Percentiles rank a stretch among this genome's conserved stretches.
Conservation (phyloP, 1,284 basidiomycete genomes). For the Ustilago nuda region DNA sequence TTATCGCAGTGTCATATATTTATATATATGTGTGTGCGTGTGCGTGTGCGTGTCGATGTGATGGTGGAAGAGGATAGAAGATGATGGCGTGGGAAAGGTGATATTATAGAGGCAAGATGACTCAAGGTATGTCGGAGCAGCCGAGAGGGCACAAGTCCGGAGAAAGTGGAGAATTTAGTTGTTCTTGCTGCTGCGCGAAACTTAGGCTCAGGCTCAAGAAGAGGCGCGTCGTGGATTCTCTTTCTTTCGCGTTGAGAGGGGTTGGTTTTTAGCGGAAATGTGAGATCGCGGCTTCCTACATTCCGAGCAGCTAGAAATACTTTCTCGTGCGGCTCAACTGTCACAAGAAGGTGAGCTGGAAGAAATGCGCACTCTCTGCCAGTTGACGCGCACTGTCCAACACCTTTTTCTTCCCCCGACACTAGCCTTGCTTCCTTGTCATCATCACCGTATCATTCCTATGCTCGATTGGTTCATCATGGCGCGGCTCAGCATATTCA, state of each 20-base stretch:
- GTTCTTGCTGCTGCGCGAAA: background rate
- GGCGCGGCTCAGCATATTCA: background rate
- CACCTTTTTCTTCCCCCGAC: background rate
- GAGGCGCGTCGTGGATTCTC: constrained; percentile 27
- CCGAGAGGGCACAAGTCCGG: background rate
- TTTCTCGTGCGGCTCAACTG: constrained; percentile 24
- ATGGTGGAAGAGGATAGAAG: constrained; percentile 1
- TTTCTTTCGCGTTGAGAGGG: constrained; percentile 36
- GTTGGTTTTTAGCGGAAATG: background rate
- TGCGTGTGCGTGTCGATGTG: background rate
- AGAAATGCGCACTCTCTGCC: constrained; percentile 13
- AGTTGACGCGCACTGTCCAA: constrained; percentile 36
- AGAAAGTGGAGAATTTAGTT: background rate
- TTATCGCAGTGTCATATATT: too few relatives aligned
- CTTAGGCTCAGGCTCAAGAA: constrained; percentile 8
- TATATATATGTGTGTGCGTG: background rate
- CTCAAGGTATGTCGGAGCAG: constrained; percentile 1
- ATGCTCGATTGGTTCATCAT: constrained; percentile 2
- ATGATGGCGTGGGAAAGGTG: constrained; percentile 2
- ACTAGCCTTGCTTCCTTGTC: background rate
- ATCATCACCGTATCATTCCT: constrained; percentile 4
- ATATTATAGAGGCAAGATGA: background rate
- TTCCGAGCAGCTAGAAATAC: background rate
- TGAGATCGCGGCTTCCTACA: background rate
- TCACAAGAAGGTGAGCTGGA: constrained; percentile 34